Percentiles rank a stretch among this genome's conserved stretches.
Evolutionary conservation across 345 rosid genomes (phyloP).

Genomic region (Hypericum androsaemum): DNA sequence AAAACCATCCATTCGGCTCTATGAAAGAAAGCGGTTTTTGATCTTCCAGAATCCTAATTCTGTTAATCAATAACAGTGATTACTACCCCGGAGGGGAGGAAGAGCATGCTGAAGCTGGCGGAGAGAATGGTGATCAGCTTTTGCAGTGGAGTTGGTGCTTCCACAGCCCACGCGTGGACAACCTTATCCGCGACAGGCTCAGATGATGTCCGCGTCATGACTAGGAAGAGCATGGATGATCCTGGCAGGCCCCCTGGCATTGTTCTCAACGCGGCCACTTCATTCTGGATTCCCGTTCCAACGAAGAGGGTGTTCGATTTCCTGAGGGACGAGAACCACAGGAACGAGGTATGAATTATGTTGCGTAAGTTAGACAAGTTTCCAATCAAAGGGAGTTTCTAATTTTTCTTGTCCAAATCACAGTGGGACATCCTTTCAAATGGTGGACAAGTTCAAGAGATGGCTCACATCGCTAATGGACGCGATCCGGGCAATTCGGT

Average conservation of each 20-base stretch:
- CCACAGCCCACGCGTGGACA: conserved; percentile 24
- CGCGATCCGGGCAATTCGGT: conserved; percentile 18
- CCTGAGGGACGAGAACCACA: conserved; percentile 12
- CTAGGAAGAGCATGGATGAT: neutral
- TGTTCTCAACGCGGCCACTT: conserved; percentile 20
- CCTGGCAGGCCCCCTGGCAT: conserved; percentile 13
- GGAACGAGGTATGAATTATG: conserved; percentile 27
- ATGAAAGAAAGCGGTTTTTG: too few species aligned
- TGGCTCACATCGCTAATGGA: conserved; percentile 16
- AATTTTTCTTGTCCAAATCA: neutral
- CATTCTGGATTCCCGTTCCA: conserved; percentile 20
- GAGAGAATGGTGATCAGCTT: conserved; percentile 31
- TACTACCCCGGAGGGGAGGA: conserved; percentile 18
- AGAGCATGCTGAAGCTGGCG: conserved; percentile 25
- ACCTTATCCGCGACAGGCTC: conserved; percentile 12
- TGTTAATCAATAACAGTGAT: conserved; percentile 5
- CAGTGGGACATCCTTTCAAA: conserved; percentile 39
- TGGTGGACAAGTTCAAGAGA: conserved; percentile 15
- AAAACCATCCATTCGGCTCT: neutral
- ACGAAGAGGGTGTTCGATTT: conserved; percentile 22
- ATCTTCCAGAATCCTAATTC: neutral
- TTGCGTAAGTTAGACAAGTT: too few species aligned
- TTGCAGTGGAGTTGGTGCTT: conserved; percentile 15
- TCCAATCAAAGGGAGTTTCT: neutral
- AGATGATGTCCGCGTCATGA: conserved; percentile 22